Base-by-base conservation (phyloP, 2,329 filamentous ascomycete genomes). In the Arthrobotrys entomopaga region DNA sequence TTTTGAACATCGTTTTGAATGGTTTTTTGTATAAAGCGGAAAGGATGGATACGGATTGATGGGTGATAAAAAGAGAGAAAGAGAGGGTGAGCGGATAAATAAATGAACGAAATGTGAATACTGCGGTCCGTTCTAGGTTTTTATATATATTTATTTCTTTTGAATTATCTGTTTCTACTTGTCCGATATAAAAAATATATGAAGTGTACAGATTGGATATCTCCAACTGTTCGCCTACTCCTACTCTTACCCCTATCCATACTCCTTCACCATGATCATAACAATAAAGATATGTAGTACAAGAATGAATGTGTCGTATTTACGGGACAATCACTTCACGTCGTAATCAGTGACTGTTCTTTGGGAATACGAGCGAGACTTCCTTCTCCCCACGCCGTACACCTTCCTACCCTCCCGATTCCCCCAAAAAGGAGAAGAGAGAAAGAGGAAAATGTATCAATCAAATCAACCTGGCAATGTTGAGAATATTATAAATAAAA, bases 321-420 rank as follows among this genome's bases (percentile, higher is more conserved):
- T 74, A 74, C 70, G 70, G 70, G 70, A 74, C 70, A 74, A 74
- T 74, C 70, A 74, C 70, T 61, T 74, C 70, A 74, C 50, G 16
- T 74, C 26, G 26, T 54, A 73, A 53, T 74, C 70, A 50, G 70
- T 74, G 70, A 66, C 70, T 74, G 70, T 74, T 74, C 70, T 74
- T 58, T 75, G 65, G 71, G 71, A 75, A 69, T 58, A 75, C 71
- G 71, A 69, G 65, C 19, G 29, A 46, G 48, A 13, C 29, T n/a
- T 75, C 48, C 65, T 61, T 75, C 71, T 75, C 71, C 71, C 71
- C 71, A 75, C 70, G 70, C 16, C 34, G 56, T 42, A 60, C 48
- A 46, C 63, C 4, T 57, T 8, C 56, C 16, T 38, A 22, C 50
- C 19, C 19, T 22, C 42, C 48, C 46, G n/a, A 16, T 43, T 15